phyloP scores from a whole-genome alignment of 2,329 filamentous ascomycete genomes.

The Volutella citrinella region DNA sequence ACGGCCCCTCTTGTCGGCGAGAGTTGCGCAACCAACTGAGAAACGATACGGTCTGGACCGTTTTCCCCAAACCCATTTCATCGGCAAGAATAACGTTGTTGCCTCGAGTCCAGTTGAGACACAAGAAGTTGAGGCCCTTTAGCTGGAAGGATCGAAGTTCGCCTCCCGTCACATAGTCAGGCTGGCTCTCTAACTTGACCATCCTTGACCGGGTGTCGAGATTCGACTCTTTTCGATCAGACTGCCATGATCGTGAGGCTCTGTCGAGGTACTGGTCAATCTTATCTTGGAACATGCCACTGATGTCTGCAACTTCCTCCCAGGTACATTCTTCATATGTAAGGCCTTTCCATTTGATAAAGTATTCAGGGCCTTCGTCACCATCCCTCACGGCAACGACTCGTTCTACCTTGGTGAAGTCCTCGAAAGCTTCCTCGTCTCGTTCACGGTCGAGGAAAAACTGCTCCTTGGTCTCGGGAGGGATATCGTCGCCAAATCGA shows the following conservation, averaged over 20 bases:
- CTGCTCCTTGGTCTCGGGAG: slow-evolving; percentile 85
- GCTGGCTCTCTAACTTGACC: slow-evolving; percentile 74
- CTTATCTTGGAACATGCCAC: slow-evolving; percentile 76
- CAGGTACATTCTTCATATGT: slow-evolving; percentile 94
- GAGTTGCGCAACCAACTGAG: slow-evolving; percentile 95
- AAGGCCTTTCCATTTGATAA: slow-evolving; percentile 94
- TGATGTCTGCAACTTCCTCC: slow-evolving; percentile 76
- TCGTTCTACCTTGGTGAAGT: slow-evolving; percentile 89
- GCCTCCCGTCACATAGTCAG: slow-evolving; percentile 79
- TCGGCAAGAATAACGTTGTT: slow-evolving; percentile 98
- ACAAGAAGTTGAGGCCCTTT: slow-evolving; percentile 89
- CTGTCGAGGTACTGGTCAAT: slow-evolving; percentile 91
- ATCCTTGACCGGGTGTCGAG: slow-evolving; percentile 70
- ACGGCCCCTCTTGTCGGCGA: slow-evolving; percentile 86
- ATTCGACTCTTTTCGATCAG: slow-evolving; percentile 75
- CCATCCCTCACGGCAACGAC: slow-evolving; percentile 81
- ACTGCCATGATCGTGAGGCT: slow-evolving; percentile 74
- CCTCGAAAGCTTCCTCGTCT: slow-evolving; percentile 80
- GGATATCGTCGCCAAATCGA: slow-evolving; percentile 70
- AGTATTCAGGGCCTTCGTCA: slow-evolving; percentile 82
- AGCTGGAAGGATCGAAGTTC: slow-evolving; percentile 91
- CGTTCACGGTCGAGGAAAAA: slow-evolving; percentile 94
- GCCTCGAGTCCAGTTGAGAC: slow-evolving; percentile 89
- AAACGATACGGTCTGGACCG: slow-evolving; percentile 94
- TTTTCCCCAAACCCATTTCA: slow-evolving; percentile 98